These are phyloP conservation scores for Leccinum angustisporum DNA, from an alignment of 1,284 basidiomycete species.

Conservation along the genomic window DNA sequence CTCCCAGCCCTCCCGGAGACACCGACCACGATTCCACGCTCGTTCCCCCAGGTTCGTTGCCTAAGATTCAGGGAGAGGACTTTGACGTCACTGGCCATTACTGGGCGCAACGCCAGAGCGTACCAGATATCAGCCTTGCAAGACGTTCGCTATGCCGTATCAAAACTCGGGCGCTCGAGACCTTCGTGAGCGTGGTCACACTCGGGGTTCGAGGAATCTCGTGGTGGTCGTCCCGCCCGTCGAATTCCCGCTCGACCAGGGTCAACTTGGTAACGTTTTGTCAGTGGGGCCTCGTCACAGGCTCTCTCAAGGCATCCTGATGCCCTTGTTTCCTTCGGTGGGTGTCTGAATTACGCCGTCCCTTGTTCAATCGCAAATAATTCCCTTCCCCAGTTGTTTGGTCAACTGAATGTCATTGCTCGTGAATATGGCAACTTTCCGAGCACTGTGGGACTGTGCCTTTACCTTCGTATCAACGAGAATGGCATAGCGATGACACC, in stretches of 20 bases:
- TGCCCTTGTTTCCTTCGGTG: conserved; percentile 76
- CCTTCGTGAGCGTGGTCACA: conserved; percentile 39
- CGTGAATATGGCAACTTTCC: conserved; percentile 74
- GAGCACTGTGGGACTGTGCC: conserved; percentile 67
- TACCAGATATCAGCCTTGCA: conserved; percentile 42
- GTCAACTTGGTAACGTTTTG: conserved; percentile 58
- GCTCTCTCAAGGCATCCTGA: conserved; percentile 64
- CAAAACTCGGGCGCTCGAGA: conserved; percentile 47
- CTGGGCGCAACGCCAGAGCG: conserved; percentile 28
- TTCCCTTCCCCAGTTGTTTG: conserved; percentile 56
- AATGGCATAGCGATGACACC: conserved; percentile 56
- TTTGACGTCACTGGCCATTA: conserved; percentile 16
- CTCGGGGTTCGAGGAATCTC: conserved; percentile 54
- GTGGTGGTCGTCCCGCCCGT: conserved; percentile 68
- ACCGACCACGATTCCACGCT: conserved; percentile 44
- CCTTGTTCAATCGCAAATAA: not conserved
- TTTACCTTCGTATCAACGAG: conserved; percentile 67
- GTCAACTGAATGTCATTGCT: conserved; percentile 72
- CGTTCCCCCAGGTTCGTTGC: conserved; percentile 21
- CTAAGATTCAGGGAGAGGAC: conserved; percentile 22
- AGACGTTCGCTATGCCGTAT: conserved; percentile 56
- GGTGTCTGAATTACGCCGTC: conserved; percentile 26
- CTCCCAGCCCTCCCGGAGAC: conserved; percentile 51
- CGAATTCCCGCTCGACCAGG: conserved; percentile 58
- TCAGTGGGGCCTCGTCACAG: conserved; percentile 60